Conservation (phyloP, 768 basidiomycete genomes). For the Termitomyces sp. region DNA sequence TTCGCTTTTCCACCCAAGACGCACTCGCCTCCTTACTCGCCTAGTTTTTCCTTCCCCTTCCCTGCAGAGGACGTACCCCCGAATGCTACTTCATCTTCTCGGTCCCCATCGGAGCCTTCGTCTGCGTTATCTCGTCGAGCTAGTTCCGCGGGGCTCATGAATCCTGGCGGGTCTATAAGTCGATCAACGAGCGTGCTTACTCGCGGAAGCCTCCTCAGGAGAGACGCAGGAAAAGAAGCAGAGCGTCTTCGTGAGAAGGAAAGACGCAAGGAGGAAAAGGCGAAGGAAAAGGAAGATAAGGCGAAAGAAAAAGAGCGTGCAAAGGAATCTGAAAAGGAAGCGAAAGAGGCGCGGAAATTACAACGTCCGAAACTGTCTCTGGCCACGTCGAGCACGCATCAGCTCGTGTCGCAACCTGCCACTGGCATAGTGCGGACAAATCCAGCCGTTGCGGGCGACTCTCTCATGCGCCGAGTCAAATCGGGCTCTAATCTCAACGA, state of each 20-base stretch:
- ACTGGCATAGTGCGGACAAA: constrained; percentile 6
- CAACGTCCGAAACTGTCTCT: constrained; percentile 27
- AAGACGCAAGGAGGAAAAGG: constrained; percentile 14
- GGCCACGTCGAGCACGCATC: constrained; percentile 15
- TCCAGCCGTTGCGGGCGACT: constrained; percentile 10
- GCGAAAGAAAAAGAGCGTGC: constrained; percentile 14
- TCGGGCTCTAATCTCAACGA: constrained; percentile 27
- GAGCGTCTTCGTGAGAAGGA: constrained; percentile 16
- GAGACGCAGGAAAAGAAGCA: constrained; percentile 8
- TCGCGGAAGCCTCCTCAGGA: constrained; percentile 11
- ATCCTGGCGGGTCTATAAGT: constrained; percentile 10
- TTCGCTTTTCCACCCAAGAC: constrained; percentile 4
- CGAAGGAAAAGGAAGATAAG: constrained; percentile 19
- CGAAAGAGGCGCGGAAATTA: constrained; percentile 10
- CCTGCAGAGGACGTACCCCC: background rate
- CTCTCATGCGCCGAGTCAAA: constrained; percentile 25
- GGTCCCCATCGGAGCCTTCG: background rate
- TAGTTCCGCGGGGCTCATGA: constrained; percentile 14
- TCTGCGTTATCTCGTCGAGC: constrained; percentile 12
- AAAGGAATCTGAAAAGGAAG: constrained; percentile 6
- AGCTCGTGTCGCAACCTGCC: constrained; percentile 6
- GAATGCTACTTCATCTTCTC: background rate
- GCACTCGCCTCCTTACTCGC: constrained; percentile 8
- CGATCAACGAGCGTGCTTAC: constrained; percentile 16
- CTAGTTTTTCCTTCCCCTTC: background rate